Conservation (phyloP, 495 filamentous ascomycete species). For the Aspergillus cavernicola region DNA sequence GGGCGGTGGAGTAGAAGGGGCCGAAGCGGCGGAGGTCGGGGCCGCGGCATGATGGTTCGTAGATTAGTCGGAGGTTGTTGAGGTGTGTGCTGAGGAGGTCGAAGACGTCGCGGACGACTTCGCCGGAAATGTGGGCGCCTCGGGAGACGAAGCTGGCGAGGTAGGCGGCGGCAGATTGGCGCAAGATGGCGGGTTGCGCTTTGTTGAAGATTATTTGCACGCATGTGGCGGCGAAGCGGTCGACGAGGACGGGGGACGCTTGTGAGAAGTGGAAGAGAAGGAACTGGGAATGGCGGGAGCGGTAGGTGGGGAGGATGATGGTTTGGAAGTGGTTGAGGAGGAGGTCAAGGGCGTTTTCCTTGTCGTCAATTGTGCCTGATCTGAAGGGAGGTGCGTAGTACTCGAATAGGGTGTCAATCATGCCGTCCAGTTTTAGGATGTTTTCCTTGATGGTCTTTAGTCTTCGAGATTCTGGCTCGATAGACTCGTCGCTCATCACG, state of each 20-base stretch:
- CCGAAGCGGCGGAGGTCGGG: constrained; percentile 80
- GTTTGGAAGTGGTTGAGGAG: constrained; percentile 77
- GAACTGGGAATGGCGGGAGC: constrained; percentile 83
- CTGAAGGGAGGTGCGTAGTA: constrained; percentile 71
- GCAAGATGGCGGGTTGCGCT: constrained; percentile 59
- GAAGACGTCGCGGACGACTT: constrained; percentile 73
- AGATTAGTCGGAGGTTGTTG: constrained; percentile 57
- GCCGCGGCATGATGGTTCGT: constrained; percentile 66
- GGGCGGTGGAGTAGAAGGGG: constrained; percentile 83
- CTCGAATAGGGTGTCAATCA: constrained; percentile 83
- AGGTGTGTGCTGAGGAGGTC: constrained; percentile 70
- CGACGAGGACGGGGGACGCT: constrained; percentile 64
- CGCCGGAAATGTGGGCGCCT: constrained; percentile 71
- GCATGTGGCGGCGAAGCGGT: constrained; percentile 76
- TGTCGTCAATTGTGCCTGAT: constrained; percentile 41
- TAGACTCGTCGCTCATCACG: constrained; percentile 38
- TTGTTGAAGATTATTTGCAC: constrained; percentile 64
- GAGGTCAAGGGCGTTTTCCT: constrained; percentile 59
- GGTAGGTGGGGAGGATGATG: constrained; percentile 84
- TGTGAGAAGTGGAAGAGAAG: constrained; percentile 93
- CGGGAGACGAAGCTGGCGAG: constrained; percentile 89
- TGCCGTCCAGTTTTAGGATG: constrained; percentile 87
- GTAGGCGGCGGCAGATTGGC: constrained; percentile 86
- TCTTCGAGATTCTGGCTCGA: constrained; percentile 46
- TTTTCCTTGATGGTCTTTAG: constrained; percentile 67